These are phyloP conservation scores for Pseudogymnoascus sp. DNA, from an alignment of 2,329 filamentous ascomycete genomes.

Conservation along the genomic window DNA sequence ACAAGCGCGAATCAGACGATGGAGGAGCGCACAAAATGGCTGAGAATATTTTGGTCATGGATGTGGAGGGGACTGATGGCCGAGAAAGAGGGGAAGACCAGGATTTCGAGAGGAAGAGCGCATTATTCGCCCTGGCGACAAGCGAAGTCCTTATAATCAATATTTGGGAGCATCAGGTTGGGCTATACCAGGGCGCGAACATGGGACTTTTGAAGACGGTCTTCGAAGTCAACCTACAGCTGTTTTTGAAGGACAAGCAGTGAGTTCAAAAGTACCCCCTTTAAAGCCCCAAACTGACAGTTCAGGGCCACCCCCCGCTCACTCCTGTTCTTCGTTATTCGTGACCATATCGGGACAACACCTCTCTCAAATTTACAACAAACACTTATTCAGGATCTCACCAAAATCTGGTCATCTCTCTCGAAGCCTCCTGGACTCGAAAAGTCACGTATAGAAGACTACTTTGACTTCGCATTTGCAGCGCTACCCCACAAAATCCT, in stretches of 20 bases:
- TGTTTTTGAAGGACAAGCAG: constrained; percentile 94
- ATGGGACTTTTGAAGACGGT: constrained; percentile 98
- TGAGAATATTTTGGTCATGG: constrained; percentile 98
- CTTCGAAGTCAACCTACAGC: constrained; percentile 94
- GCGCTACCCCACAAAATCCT: constrained; percentile 94
- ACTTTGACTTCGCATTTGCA: constrained; percentile 97
- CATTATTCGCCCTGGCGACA: constrained; percentile 90
- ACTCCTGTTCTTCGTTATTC: constrained; percentile 95
- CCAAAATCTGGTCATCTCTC: constrained; percentile 84
- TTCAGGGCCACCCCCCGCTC: constrained; percentile 74
- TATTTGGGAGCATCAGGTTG: constrained; percentile 98
- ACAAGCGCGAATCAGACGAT: constrained; percentile 55
- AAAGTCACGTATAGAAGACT: constrained; percentile 83
- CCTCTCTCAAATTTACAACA: constrained; percentile 83
- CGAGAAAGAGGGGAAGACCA: constrained; percentile 95
- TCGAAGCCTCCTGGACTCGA: constrained; percentile 88
- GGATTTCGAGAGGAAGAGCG: constrained; percentile 97
- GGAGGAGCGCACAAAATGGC: constrained; percentile 60
- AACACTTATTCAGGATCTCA: constrained; percentile 82
- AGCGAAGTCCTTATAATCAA: constrained; percentile 98
- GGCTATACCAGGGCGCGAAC: constrained; percentile 94
- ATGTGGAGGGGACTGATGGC: constrained; percentile 95
- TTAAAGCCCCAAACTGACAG: constrained; percentile 21
- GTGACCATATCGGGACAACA: constrained; percentile 88
- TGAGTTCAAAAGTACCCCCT: constrained; percentile 36